Evolutionary conservation across 2,329 filamentous ascomycete genomes (phyloP), one percentile per base, ranked within the genome.

Genomic region (Cladobotryum mycophilum): DNA sequence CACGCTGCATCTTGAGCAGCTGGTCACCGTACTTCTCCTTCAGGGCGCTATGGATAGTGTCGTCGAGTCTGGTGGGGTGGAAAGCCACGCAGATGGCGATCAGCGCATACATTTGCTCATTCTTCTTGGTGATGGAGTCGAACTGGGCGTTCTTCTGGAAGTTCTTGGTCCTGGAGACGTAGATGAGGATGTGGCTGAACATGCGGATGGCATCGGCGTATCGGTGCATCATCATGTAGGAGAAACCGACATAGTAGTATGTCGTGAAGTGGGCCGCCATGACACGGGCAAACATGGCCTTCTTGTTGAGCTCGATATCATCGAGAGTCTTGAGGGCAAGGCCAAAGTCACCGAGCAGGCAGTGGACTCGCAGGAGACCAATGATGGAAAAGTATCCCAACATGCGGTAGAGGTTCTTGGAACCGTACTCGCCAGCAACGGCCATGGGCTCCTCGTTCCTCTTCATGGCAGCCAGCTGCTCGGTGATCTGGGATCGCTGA

Each of bases 161-260:
- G 81, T 97, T 97, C 88, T 99, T 99, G 67, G 93, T 99, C 65
- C 93, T 82, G 61, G 90, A 96, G 60, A 99, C 91, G 75, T 97
- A 99, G 75, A 99, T 87, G 63, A 99, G 84, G 72, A 99, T 99
- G 81, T 99, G 93, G 80, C 89, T 95, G 84, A 99, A 99, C 86
- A 96, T 96, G 80, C 92, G 90, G 76, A 99, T 96, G 71, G 93
- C 93, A 73, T 99, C 93, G 73, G 90, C 89, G 70, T 99, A 99
- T 69, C 93, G 89, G 76, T 93, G 90, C 89, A 97, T 95, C 93
- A 99, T 99, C 92, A 99, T 97, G 86, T 99, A 99, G 61, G 89
- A 95, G 84, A 99, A 99, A 61, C 93, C 93, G 56, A 99, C 92
- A 71, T 97, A 97, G 84, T 99, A 99, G 83, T 97, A 99, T 59